Evolutionary conservation across 306 rosid species (phyloP).

Genomic region (Rubus parviflorus): DNA sequence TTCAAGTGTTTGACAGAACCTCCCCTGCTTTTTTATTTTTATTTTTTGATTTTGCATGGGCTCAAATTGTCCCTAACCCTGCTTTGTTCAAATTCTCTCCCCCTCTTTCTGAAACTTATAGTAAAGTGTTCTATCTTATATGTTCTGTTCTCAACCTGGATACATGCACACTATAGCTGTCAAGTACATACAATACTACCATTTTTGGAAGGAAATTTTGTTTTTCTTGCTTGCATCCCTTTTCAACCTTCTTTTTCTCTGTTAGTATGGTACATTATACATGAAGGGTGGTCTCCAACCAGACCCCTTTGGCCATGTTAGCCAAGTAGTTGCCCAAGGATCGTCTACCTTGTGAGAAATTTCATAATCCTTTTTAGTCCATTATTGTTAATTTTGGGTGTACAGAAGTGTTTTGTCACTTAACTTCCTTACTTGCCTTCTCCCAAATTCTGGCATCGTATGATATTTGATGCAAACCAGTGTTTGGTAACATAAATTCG

Average conservation of each 20-base stretch:
- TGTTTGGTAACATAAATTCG: conserved; percentile 12
- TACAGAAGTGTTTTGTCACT: not conserved
- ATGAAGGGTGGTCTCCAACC: not conserved
- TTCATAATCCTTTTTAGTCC: not conserved
- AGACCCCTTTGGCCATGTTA: conserved; percentile 3
- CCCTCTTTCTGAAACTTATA: not conserved
- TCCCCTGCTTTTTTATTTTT: too few relatives aligned
- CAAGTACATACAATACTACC: not conserved
- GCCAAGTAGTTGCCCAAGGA: not conserved
- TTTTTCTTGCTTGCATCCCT: not conserved
- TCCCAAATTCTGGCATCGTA: not conserved
- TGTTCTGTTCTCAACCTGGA: not conserved
- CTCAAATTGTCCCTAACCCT: not conserved
- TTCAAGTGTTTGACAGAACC: too few relatives aligned
- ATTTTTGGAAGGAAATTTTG: not conserved
- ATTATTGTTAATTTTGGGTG: not conserved
- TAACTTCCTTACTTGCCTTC: not conserved
- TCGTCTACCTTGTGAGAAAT: not conserved
- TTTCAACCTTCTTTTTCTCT: not conserved
- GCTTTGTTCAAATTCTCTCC: not conserved
- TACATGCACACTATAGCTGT: not conserved
- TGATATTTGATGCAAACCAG: not conserved
- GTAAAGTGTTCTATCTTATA: not conserved
- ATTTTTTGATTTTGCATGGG: not conserved
- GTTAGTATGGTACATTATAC: not conserved